Conservation (phyloP, 2,329 filamentous ascomycete genomes). For the Cercospora zeae-maydis region DNA sequence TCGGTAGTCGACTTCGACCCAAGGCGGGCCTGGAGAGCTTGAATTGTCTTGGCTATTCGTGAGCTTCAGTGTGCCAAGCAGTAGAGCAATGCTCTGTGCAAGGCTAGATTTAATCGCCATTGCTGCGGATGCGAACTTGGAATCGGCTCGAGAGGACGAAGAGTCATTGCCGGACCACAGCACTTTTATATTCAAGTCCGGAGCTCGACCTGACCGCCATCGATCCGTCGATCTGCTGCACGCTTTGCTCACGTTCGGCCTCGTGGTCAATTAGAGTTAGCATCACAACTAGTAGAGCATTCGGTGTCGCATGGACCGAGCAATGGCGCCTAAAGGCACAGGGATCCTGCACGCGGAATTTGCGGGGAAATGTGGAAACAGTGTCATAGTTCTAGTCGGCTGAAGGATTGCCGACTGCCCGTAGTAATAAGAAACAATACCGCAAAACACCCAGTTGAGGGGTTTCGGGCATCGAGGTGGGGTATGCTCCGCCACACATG, state of each 20-base stretch:
- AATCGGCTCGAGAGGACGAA: background rate
- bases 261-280: background rate
- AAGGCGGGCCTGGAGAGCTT: conserved; percentile 5
- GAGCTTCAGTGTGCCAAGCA: background rate
- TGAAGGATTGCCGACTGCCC: background rate
- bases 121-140: background rate
- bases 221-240: background rate
- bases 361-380: background rate
- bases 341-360: background rate
- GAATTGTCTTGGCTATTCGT: background rate
- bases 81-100: background rate
- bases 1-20: background rate
- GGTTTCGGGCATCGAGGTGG: background rate
- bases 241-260: background rate
- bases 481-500: background rate
- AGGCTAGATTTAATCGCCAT: background rate
- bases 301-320: background rate
- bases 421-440: background rate
- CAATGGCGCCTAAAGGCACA: background rate
- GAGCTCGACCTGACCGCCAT: background rate
- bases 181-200: background rate
- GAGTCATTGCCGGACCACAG: background rate
- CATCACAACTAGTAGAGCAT: background rate
- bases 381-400: too few relatives aligned
- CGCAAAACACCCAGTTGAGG: background rate